Conservation (phyloP, 495 filamentous ascomycete species). For the Neurospora sp. region DNA sequence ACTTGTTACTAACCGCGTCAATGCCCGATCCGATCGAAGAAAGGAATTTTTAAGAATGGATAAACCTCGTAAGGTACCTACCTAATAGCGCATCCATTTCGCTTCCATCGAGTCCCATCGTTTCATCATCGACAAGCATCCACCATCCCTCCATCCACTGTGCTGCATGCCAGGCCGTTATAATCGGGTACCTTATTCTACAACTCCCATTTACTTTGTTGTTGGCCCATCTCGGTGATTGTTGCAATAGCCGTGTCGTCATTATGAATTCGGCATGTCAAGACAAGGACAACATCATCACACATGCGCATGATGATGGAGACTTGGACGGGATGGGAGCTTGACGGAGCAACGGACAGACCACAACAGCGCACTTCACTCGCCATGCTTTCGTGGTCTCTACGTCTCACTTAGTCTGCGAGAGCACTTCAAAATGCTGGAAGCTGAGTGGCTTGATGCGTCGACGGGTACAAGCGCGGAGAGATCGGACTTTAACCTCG, state of each 20-base stretch:
- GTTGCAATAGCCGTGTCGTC: background rate
- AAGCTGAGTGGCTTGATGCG: background rate
- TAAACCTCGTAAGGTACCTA: background rate
- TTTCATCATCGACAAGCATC: background rate
- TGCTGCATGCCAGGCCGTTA: background rate
- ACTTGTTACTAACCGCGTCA: background rate
- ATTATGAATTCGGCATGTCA: background rate
- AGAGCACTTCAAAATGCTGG: background rate
- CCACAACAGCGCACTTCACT: background rate
- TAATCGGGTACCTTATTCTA: background rate
- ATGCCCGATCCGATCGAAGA: background rate
- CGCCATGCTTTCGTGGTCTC: background rate
- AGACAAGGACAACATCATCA: background rate
- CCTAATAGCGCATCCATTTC: background rate
- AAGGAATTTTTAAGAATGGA: background rate
- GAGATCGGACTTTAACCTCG: background rate
- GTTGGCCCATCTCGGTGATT: background rate
- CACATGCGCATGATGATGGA: background rate
- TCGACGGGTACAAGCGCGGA: background rate
- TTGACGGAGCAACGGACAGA: background rate
- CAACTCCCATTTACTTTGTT: background rate
- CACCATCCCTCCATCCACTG: background rate
- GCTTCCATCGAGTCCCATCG: background rate
- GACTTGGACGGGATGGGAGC: background rate
- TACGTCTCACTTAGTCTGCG: background rate